These are phyloP conservation scores for Teratosphaeria destructans DNA, from an alignment of 2,329 filamentous ascomycete genomes.

Conservation along the genomic window DNA sequence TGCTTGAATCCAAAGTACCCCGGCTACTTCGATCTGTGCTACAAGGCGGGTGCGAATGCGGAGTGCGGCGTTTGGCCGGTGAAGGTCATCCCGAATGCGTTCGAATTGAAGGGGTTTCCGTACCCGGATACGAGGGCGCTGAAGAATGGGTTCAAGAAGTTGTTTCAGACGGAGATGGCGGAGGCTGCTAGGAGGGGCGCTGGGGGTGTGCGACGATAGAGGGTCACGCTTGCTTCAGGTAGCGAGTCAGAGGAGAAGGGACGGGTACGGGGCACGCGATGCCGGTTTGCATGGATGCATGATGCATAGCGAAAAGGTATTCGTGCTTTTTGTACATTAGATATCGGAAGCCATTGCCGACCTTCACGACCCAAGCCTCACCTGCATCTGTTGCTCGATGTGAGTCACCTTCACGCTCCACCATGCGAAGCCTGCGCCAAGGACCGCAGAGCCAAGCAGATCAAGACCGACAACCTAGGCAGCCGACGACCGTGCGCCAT, in stretches of 20 bases:
- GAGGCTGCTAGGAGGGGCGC: conserved; percentile 1
- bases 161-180: conserved; percentile 43
- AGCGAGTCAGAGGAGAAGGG: not conserved
- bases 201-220: conserved; percentile 1
- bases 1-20: conserved; percentile 87
- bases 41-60: conserved; percentile 76
- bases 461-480: no score
- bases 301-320: not conserved
- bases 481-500: no score
- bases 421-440: no score
- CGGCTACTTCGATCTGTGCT: conserved; percentile 91
- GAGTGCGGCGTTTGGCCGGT: conserved; percentile 71
- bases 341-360: no score
- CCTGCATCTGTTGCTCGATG: no score
- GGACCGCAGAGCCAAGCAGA: no score
- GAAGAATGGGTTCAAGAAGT: conserved; percentile 93
- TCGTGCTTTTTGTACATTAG: not conserved
- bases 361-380: no score
- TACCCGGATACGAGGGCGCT: conserved; percentile 93
- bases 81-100: conserved; percentile 85
- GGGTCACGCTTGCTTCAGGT: not conserved
- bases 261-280: no score
- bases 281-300: not conserved
- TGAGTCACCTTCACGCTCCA: no score
- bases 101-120: conserved; percentile 75